Conservation (phyloP, 2,329 filamentous ascomycete species). For the Scedosporium apiospermum region DNA sequence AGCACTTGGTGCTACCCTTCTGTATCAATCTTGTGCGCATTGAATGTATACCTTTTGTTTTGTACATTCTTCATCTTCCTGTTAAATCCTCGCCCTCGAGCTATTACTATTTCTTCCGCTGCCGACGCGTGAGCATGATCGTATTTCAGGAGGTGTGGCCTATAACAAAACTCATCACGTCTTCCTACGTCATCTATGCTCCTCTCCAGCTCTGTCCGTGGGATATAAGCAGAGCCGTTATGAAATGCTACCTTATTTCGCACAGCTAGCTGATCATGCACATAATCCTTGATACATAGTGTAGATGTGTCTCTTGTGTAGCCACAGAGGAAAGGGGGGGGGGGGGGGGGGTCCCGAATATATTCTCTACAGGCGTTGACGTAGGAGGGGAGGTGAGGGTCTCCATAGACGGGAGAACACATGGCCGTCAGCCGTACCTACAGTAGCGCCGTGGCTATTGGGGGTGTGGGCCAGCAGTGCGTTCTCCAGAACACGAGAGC, state of each 20-base stretch:
- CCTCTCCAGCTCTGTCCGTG: constrained; percentile 8
- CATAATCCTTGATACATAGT: neutral
- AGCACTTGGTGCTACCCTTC: neutral
- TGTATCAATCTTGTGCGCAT: neutral
- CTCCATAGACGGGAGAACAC: neutral
- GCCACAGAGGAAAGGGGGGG: too few relatives aligned
- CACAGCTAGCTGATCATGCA: neutral
- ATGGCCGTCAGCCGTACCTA: constrained; percentile 1
- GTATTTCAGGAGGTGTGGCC: neutral
- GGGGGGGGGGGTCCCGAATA: neutral
- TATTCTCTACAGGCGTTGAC: neutral
- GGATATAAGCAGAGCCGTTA: neutral
- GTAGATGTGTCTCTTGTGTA: neutral
- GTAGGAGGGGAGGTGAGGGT: neutral
- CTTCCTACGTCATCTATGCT: constrained; percentile 6
- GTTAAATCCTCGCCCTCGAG: too few relatives aligned
- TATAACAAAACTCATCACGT: neutral
- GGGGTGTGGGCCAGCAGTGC: neutral
- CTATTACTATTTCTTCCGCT: neutral
- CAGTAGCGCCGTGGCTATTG: constrained; percentile 2
- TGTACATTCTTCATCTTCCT: too few relatives aligned
- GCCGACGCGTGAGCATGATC: neutral
- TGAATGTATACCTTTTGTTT: neutral
- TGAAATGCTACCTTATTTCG: neutral
- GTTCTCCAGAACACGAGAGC: neutral